These are phyloP conservation scores for Domatiomyces globalis DNA, from an alignment of 2,329 filamentous ascomycete genomes.

Conservation along the genomic window DNA sequence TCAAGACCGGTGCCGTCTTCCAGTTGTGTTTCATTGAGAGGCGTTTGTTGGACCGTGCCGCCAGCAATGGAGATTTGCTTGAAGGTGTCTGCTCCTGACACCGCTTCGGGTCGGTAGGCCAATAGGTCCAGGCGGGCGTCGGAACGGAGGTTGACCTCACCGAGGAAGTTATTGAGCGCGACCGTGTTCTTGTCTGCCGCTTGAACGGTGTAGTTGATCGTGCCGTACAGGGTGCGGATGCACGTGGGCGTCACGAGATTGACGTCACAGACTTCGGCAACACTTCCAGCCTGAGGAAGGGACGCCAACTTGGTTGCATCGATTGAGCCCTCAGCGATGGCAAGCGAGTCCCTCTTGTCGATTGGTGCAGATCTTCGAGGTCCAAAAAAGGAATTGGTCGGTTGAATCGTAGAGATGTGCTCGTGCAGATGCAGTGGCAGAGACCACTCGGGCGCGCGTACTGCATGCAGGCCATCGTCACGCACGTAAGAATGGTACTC, in stretches of 20 bases:
- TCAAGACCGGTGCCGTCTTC: conserved; percentile 33
- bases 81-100: conserved; percentile 23
- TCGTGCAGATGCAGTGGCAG: conserved; percentile 43
- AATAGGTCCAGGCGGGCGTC: conserved; percentile 26
- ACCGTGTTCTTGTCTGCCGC: conserved; percentile 30
- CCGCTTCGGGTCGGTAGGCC: conserved; percentile 26
- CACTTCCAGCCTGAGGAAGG: conserved; percentile 5
- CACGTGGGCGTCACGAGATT: conserved; percentile 40
- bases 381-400: conserved; percentile 47
- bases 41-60: conserved; percentile 21
- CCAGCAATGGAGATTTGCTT: conserved; percentile 23
- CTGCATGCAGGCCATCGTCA: conserved; percentile 40
- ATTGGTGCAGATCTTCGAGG: not conserved
- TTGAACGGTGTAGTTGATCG: conserved; percentile 38
- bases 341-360: not conserved
- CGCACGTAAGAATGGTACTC: conserved; percentile 37
- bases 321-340: not conserved
- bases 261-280: conserved; percentile 36
- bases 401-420: conserved; percentile 47
- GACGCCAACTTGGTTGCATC: not conserved
- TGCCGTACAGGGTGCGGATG: conserved; percentile 41
- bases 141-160: conserved; percentile 35
- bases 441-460: conserved; percentile 44
- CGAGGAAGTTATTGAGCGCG: conserved; percentile 35
- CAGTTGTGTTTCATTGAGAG: conserved; percentile 17